Evolutionary conservation across 1,284 basidiomycete genomes (phyloP), one percentile per base, ranked within the genome.

Genomic region (Erythrobasidium hasegawianum): DNA sequence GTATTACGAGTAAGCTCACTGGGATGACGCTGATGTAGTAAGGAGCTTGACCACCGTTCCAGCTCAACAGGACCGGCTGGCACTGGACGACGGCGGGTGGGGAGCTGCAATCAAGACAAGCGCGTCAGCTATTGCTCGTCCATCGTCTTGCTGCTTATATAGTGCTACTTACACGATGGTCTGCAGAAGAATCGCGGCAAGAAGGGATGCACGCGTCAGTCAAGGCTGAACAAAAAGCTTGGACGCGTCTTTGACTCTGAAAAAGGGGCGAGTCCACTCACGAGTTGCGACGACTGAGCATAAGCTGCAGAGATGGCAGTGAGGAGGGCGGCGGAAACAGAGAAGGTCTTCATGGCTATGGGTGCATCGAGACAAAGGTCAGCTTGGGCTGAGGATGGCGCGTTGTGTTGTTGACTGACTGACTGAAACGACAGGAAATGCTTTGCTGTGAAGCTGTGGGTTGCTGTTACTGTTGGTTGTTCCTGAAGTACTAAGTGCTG

Each of bases 1-100:
- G n/a, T n/a, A n/a, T n/a, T n/a, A n/a, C n/a, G n/a, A n/a, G n/a
- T n/a, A n/a, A n/a, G 40, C 45, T n/a, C 24, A 60, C 59, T 20
- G 56, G 52, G 40, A 64, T 53, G 33, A 71, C 70, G 14, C 59
- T 59, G 65, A 71, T 60, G 26, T 64, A 68, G 65, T 71, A 71
- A 13, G 70, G 70, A 29, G 68, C 64, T 33, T 38, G 16, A 41
- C 43, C 43, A 18, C 43, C 43, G 22, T n/a, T 18, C 43, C 43
- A 47, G 43, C 43, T 47, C 16, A 47, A 18, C n/a, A 47, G 43
- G 16, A 47, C 43, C n/a, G 43, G 43, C 49, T 67, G 57, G 64
- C 69, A 71, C 57, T 69, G 58, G 29, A 61, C 68, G 13, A 71
- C 56, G n/a, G 68, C 59, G 45, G 62, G 55, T 29, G 62, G 62